Evolutionary conservation across 2,329 filamentous ascomycete species (phyloP).

Genomic region (Paradendryphiella salina): DNA sequence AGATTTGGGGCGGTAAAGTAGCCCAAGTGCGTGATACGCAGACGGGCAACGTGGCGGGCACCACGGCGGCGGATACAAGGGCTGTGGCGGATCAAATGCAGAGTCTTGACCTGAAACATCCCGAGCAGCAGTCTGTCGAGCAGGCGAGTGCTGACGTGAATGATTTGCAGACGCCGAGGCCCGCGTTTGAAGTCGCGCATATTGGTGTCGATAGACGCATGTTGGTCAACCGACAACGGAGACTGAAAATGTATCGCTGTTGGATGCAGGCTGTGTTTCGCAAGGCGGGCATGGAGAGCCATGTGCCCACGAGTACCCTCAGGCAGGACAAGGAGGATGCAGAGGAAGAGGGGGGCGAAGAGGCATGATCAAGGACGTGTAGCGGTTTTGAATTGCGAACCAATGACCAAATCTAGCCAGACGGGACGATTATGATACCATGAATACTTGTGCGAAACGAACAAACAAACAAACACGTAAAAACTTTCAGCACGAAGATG

Average conservation of each 20-base stretch:
- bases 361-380: not conserved
- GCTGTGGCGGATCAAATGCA: slow-evolving; percentile 5
- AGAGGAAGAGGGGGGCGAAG: slow-evolving; percentile 9
- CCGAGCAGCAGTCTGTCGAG: not conserved
- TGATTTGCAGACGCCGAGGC: slow-evolving; percentile 18
- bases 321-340: slow-evolving; percentile 30
- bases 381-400: too few relatives aligned
- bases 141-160: slow-evolving; percentile 5
- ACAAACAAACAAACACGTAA: too few relatives aligned
- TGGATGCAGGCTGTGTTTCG: slow-evolving; percentile 87
- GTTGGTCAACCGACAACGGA: slow-evolving; percentile 86
- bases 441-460: too few relatives aligned
- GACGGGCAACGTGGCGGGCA: slow-evolving; percentile 6
- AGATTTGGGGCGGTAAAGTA: slow-evolving; percentile 69
- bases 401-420: too few relatives aligned
- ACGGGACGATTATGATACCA: too few relatives aligned
- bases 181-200: slow-evolving; percentile 68
- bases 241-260: slow-evolving; percentile 97
- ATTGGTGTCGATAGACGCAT: slow-evolving; percentile 85
- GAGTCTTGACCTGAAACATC: slow-evolving; percentile 8
- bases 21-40: slow-evolving; percentile 3
- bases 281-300: slow-evolving; percentile 54
- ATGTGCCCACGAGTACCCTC: slow-evolving; percentile 42
- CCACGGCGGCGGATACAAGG: not conserved
- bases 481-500: too few relatives aligned